Evolutionary conservation across 1,139 yeast species (phyloP).

Genomic region (Yamadazyma mexicana): DNA sequence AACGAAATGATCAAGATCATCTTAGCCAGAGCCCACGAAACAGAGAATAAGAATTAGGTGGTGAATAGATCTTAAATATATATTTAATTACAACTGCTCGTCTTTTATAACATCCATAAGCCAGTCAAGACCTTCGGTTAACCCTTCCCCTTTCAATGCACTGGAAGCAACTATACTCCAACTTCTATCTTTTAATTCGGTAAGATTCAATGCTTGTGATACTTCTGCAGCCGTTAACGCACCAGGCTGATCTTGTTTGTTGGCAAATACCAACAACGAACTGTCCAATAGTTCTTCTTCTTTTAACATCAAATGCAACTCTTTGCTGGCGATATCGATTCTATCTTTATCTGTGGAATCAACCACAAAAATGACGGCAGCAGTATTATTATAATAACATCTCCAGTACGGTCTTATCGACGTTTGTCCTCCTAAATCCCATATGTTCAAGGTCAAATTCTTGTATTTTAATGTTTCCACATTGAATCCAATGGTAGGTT

Average conservation of each 20-base stretch:
- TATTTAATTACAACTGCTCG: constrained; percentile 58
- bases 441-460: constrained; percentile 81
- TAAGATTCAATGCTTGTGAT: constrained; percentile 79
- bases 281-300: constrained; percentile 92
- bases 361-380: constrained; percentile 94
- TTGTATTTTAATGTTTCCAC: constrained; percentile 92
- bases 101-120: constrained; percentile 93
- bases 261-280: constrained; percentile 92
- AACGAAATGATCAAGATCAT: constrained; percentile 95
- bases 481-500: constrained; percentile 95
- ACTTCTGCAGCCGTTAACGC: constrained; percentile 96
- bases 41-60: constrained; percentile 20
- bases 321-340: constrained; percentile 82
- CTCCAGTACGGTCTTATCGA: constrained; percentile 98
- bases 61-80: not conserved
- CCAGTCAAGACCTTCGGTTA: constrained; percentile 97
- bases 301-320: constrained; percentile 83
- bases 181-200: constrained; percentile 89
- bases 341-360: constrained; percentile 97
- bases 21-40: constrained; percentile 48
- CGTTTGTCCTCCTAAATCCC: constrained; percentile 98
- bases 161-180: constrained; percentile 98
- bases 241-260: constrained; percentile 95
- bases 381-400: constrained; percentile 93
- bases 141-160: constrained; percentile 94